Base-by-base conservation (phyloP, 495 filamentous ascomycete species). In the Penicillium parvum region DNA sequence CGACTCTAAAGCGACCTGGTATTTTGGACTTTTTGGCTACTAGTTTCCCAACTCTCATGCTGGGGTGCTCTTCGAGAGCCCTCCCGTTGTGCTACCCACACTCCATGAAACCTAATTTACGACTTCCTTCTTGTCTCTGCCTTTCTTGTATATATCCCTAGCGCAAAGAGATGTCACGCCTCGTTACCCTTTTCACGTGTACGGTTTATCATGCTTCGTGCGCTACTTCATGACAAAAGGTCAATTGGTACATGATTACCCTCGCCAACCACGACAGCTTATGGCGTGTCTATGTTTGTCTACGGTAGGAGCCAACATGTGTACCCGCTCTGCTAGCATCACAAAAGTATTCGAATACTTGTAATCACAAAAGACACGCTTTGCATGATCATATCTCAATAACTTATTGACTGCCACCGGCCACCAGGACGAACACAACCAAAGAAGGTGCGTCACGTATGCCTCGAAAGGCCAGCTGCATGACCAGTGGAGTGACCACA, bases 101-200 rank as follows among this genome's bases (percentile, higher is more conserved):
- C 26, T 4, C n/a, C 6, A 18, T 16, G 17, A 2, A 7, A 22
- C 9, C 4, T 12, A 9, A 25, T 20, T 34, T 32, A 14, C 30
- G 38, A 7, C 32, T 37, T 32, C 21, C 21, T 17, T 38, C 28
- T 26, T 35, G 17, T 9, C 11, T 32, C 19, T 36, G 22, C 25
- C 32, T 11, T 32, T 37, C 9, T 14, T 50, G 49, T 59, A 59
- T 48, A 56, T 59, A 59, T 38, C 17, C 25, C 47, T 48, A 50
- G 36, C 43, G 42, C 32, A 32, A 56, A 53, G 43, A 49, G 43
- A 56, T 43, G 30, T 21, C 33, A 59, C 37, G 52, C 21, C 25
- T 30, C 17, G 23, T 35, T 17, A 5, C 30, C 30, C 21, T 36
- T 37, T 28, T 10, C 26, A n/a, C 12, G n/a, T n/a, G n/a, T n/a